phyloP scores from a whole-genome alignment of 2,329 filamentous ascomycete species.

The Trichoderma oligosporum region DNA sequence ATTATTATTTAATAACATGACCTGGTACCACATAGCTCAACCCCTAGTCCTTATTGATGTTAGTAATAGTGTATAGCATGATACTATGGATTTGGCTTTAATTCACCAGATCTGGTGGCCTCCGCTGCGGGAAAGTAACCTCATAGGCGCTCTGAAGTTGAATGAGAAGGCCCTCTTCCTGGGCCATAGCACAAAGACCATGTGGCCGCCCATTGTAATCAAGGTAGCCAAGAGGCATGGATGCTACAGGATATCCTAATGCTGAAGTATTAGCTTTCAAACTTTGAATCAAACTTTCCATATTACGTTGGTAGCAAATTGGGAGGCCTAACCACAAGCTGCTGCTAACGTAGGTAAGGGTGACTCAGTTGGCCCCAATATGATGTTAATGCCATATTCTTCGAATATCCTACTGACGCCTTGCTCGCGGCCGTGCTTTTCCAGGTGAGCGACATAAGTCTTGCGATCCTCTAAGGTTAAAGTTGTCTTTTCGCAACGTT shows the following conservation, averaged over 20 bases:
- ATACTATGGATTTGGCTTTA: neutral
- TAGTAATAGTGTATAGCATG: no score
- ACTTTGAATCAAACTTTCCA: neutral
- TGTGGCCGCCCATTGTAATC: constrained; percentile 19
- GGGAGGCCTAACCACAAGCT: neutral
- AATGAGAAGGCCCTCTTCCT: constrained; percentile 19
- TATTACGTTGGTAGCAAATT: neutral
- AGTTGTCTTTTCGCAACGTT: neutral
- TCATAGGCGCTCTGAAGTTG: constrained; percentile 20
- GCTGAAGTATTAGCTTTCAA: neutral
- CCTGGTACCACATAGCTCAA: no score
- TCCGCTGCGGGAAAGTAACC: constrained; percentile 6
- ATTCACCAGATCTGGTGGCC: neutral
- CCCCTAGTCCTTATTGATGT: no score
- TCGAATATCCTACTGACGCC: constrained; percentile 17
- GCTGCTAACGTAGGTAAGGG: neutral
- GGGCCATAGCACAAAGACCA: constrained; percentile 17
- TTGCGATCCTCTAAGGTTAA: neutral
- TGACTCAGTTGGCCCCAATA: constrained; percentile 19
- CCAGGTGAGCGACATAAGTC: constrained; percentile 3
- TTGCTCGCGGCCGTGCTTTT: constrained; percentile 14
- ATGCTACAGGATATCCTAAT: constrained; percentile 20
- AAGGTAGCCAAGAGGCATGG: constrained; percentile 19
- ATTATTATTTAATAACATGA: no score
- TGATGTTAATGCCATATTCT: constrained; percentile 20